A percentile compares a stretch with the other conserved stretches of the same genome.
These are phyloP conservation scores for Beauveria medogensis DNA, from an alignment of 2,329 filamentous ascomycete species.

Conservation along the genomic window DNA sequence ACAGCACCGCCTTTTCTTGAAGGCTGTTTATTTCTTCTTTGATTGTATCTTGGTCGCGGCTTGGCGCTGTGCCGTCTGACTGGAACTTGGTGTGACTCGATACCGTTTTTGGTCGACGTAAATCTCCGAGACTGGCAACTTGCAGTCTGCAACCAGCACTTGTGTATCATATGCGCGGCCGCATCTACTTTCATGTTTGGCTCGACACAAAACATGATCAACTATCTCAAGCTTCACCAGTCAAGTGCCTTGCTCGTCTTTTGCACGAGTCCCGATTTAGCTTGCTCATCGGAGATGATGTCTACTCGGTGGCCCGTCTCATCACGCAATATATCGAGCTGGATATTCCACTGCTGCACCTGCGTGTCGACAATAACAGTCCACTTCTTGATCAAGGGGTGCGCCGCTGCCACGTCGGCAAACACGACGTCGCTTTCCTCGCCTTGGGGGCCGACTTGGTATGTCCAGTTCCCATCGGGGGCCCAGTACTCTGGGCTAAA, in stretches of 20 bases:
- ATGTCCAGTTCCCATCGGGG: conserved; percentile 64
- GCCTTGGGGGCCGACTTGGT: conserved; percentile 36
- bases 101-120: no score
- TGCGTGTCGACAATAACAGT: conserved; percentile 26
- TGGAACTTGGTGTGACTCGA: no score
- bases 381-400: conserved; percentile 63
- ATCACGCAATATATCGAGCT: conserved; percentile 25
- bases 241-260: conserved; percentile 27
- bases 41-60: no score
- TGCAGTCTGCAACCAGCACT: no score
- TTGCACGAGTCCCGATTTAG: conserved; percentile 17
- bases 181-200: not conserved
- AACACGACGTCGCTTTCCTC: conserved; percentile 43
- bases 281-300: conserved; percentile 20
- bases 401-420: conserved; percentile 54
- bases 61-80: no score
- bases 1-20: no score
- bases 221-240: conserved; percentile 22
- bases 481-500: conserved; percentile 62
- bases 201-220: not conserved
- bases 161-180: no score
- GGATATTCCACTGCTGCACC: conserved; percentile 26
- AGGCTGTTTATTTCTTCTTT: no score
- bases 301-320: conserved; percentile 24
- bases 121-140: no score